phyloP scores from a whole-genome alignment of 2,329 filamentous ascomycete genomes.

The Penicillium brevicompactum region DNA sequence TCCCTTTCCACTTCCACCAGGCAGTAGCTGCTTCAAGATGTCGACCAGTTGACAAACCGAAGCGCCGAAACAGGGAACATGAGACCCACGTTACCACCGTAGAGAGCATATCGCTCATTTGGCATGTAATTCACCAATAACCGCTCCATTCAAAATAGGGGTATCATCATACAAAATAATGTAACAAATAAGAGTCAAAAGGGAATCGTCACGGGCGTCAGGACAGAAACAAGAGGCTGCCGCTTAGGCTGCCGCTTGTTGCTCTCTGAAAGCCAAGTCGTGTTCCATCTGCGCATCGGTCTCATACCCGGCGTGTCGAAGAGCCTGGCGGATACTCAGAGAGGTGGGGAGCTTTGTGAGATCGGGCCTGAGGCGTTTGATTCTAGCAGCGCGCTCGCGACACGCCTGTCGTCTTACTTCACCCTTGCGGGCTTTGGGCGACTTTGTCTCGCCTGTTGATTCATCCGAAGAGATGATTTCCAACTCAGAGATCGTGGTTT shows the following conservation, averaged over 20 bases:
- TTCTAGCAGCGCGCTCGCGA: constrained; percentile 32
- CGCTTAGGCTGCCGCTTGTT: constrained; percentile 1
- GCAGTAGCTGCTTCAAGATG: not conserved
- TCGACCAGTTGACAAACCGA: not conserved
- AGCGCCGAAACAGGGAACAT: not conserved
- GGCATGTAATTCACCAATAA: constrained; percentile 4
- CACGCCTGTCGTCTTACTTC: constrained; percentile 30
- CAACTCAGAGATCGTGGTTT: constrained; percentile 2
- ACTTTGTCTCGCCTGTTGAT: constrained; percentile 5
- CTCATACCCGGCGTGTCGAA: constrained; percentile 35
- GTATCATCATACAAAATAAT: constrained; percentile 15
- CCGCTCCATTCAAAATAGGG: constrained; percentile 5
- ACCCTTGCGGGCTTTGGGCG: constrained; percentile 24
- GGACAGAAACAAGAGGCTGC: not conserved
- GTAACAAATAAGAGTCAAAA: constrained; percentile 7
- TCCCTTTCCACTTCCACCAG: too few relatives aligned
- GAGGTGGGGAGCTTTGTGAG: constrained; percentile 23
- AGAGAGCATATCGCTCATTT: not conserved
- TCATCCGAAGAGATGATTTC: constrained; percentile 9
- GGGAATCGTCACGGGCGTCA: constrained; percentile 8
- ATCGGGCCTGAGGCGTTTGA: constrained; percentile 35
- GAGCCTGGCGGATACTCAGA: constrained; percentile 31
- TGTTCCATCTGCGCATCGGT: constrained; percentile 35
- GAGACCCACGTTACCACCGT: not conserved
- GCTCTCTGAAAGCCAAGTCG: constrained; percentile 29